A percentile compares a stretch with the other conserved stretches of the same genome.
Conservation (phyloP, 176 grass and related monocot species). For the Themeda triandra region DNA sequence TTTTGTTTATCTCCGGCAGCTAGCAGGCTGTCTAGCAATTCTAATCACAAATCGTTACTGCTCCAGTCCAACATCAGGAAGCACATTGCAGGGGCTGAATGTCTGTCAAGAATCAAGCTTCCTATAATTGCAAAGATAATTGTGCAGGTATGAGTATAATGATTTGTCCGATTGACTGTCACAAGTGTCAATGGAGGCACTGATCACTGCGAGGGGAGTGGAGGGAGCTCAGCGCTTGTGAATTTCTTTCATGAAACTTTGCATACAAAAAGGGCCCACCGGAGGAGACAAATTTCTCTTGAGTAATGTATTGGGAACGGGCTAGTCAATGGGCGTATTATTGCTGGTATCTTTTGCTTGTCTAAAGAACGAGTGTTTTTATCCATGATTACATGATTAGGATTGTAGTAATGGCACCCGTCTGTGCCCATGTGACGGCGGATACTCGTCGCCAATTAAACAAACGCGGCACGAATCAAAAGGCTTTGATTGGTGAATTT, state of each 20-base stretch:
- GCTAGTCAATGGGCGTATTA: slow-evolving; percentile 44
- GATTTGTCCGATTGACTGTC: slow-evolving; percentile 40
- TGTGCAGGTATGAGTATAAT: background rate
- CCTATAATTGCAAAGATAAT: slow-evolving; percentile 34
- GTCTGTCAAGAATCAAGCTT: slow-evolving; percentile 14
- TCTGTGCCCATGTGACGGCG: slow-evolving; percentile 43
- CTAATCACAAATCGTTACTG: slow-evolving; percentile 20
- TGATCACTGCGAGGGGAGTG: slow-evolving; percentile 26
- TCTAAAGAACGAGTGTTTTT: slow-evolving; percentile 11
- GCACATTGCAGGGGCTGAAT: slow-evolving; percentile 29
- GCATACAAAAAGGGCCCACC: background rate
- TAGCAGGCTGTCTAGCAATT: slow-evolving; percentile 37
- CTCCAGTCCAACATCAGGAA: slow-evolving; percentile 15
- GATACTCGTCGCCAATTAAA: slow-evolving; percentile 36
- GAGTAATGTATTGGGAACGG: slow-evolving; percentile 29
- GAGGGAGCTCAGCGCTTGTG: background rate
- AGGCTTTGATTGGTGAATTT: slow-evolving; percentile 26
- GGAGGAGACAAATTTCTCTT: slow-evolving; percentile 31
- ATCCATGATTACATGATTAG: slow-evolving; percentile 52
- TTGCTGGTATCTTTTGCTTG: slow-evolving; percentile 31
- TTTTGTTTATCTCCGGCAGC: slow-evolving; percentile 46
- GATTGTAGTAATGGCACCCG: slow-evolving; percentile 41
- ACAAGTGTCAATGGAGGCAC: slow-evolving; percentile 28
- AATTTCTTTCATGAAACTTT: slow-evolving; percentile 1
- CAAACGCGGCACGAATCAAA: slow-evolving; percentile 20